phyloP scores from a whole-genome alignment of 2,329 filamentous ascomycete species.

The Neonectria hederae region DNA sequence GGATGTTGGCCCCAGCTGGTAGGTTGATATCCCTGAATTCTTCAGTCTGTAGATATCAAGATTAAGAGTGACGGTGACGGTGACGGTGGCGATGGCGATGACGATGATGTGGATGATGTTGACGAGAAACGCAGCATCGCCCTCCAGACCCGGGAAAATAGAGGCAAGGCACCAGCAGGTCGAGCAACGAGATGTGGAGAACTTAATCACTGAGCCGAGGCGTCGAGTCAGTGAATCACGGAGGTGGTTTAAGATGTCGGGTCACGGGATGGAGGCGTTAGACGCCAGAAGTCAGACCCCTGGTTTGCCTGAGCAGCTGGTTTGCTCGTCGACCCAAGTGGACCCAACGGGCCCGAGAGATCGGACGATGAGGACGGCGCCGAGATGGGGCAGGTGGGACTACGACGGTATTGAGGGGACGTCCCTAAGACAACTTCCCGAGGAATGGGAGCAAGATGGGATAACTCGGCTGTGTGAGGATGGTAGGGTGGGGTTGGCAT shows the following conservation, averaged over 20 bases:
- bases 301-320: conserved; percentile 19
- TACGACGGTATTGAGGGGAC: not conserved
- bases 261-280: conserved; percentile 38
- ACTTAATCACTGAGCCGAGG: not conserved
- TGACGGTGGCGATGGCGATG: not conserved
- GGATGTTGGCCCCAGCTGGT: not conserved
- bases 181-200: not conserved
- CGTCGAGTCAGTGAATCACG: conserved; percentile 33
- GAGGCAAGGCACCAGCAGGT: not conserved
- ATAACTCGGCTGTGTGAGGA: conserved; percentile 1
- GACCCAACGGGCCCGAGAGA: conserved; percentile 42
- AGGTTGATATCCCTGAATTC: not conserved
- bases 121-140: conserved; percentile 6
- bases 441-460: conserved; percentile 5
- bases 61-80: conserved; percentile 2
- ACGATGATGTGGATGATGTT: not conserved
- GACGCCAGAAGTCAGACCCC: conserved; percentile 17
- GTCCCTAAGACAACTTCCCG: conserved; percentile 21
- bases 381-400: conserved; percentile 35
- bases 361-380: conserved; percentile 42
- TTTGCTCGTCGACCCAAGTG: conserved; percentile 37
- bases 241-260: conserved; percentile 31
- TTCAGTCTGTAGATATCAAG: not conserved
- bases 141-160: not conserved
- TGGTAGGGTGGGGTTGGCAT: not conserved